phyloP scores from a whole-genome alignment of 345 rosid species.

The Acer negundo region DNA sequence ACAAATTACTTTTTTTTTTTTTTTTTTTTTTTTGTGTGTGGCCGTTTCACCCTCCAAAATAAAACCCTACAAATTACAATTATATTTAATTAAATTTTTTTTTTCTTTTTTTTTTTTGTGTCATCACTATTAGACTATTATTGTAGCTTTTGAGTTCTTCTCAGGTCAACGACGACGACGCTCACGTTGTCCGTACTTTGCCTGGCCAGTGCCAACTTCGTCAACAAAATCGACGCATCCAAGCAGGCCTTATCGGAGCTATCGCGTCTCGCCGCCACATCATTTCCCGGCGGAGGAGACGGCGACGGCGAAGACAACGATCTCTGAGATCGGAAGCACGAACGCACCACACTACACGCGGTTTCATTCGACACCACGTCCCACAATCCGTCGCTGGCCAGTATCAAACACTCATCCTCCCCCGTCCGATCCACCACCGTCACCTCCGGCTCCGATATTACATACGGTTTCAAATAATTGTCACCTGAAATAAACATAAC shows the following conservation, averaged over 20 bases:
- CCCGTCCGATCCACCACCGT: conserved; percentile 44
- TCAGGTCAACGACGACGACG: conserved; percentile 80
- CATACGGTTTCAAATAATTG: conserved; percentile 64
- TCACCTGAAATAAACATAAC: conserved; percentile 19
- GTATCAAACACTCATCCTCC: conserved; percentile 65
- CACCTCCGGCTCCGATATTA: conserved; percentile 72
- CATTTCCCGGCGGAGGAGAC: conserved; percentile 24
- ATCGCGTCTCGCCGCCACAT: conserved; percentile 26
- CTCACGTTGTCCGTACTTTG: conserved; percentile 80
- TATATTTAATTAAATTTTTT: not conserved
- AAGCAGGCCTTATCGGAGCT: conserved; percentile 65
- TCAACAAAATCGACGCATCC: conserved; percentile 77
- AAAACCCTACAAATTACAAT: conserved; percentile 18
- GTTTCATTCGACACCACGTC: conserved; percentile 72
- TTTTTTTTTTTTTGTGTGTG: too few species aligned
- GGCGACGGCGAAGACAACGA: conserved; percentile 21
- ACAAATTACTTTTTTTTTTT: not conserved
- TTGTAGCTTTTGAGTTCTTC: conserved; percentile 28
- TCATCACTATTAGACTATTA: not conserved
- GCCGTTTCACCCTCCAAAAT: not conserved
- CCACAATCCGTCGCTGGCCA: conserved; percentile 82
- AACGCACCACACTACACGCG: conserved; percentile 56
- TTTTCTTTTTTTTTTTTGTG: not conserved
- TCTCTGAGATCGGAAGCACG: conserved; percentile 51
- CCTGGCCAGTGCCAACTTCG: conserved; percentile 83